Base-by-base conservation (phyloP, 106 monocot genomes). In the Narthecium ossifragum region DNA sequence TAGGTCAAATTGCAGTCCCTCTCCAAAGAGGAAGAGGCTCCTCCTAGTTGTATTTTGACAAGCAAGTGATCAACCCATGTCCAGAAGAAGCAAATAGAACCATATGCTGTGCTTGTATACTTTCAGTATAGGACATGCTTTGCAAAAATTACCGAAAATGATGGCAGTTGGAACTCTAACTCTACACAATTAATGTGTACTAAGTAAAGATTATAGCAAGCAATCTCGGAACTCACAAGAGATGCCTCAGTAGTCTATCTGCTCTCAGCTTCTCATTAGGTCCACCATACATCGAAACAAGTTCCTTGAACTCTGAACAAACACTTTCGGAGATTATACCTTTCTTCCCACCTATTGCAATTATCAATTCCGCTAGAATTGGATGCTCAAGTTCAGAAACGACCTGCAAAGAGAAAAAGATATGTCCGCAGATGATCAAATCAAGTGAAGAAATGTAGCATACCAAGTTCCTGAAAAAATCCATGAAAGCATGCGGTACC, bases 241-340 rank as follows among this genome's bases (percentile, higher is more conserved):
- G 72, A 29, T 57, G 49, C 29, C 78, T 73, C 31, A 90, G 23
- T 40, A 94, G 57, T 53, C 63, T 57, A 50, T 37, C 66, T 43
- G 94, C 86, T 70, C 90, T 80, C 6, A 57, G 55, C 62, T 83
- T 86, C 62, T 94, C 94, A 28, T 65, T 66, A 33, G 78, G 69
- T 48, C 94, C 94, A 46, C 90, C 86, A 57, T 66, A 90, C 82
- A 86, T 90, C 8, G 60, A 67, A 57, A 86, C 74, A 52, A 94
- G 71, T 49, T 90, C 83, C 50, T 80, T 75, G 51, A 94, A 94
- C 53, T 94, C 94, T 17, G 53, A 73, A 26, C 20, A 55, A 17
- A 80, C 90, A 31, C 64, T 84, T 64, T 80, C 59, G 56, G 86
- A 94, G 18, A 86, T 67, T 18, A 94, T 90, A 32, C 85, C 85